Percentiles rank a stretch among this genome's conserved stretches.
Conservation (phyloP, 345 rosid species). For the Sapria himalayana region DNA sequence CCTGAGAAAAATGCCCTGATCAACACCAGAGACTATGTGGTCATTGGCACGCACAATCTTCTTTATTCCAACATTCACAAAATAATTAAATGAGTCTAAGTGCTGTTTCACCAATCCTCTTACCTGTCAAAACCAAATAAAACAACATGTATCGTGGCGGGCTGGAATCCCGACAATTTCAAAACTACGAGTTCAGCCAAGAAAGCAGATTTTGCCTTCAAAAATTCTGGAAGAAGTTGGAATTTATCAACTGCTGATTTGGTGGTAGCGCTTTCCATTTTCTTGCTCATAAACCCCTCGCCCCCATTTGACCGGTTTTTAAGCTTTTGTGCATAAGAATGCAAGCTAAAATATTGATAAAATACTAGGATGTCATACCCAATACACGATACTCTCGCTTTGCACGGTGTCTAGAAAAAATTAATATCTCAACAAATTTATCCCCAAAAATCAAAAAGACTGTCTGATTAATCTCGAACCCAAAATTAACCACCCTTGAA, state of each 20-base stretch:
- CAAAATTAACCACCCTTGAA: no score
- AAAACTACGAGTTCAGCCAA: no score
- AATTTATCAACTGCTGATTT: slow-evolving; percentile 38
- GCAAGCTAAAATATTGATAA: no score
- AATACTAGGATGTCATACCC: no score
- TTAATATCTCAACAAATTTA: no score
- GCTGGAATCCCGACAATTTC: no score
- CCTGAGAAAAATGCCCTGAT: slow-evolving; percentile 48
- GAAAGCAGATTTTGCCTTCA: slow-evolving; percentile 27
- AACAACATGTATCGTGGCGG: not conserved
- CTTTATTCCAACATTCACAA: slow-evolving; percentile 49
- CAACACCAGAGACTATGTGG: slow-evolving; percentile 22
- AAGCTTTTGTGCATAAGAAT: no score
- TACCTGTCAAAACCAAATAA: slow-evolving; percentile 20
- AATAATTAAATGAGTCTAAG: slow-evolving; percentile 73
- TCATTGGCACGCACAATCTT: slow-evolving; percentile 74
- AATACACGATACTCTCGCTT: no score
- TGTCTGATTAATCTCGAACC: no score
- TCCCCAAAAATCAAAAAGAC: no score
- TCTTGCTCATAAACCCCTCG: slow-evolving; percentile 16
- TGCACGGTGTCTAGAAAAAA: no score
- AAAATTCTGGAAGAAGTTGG: slow-evolving; percentile 46
- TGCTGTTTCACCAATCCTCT: slow-evolving; percentile 94
- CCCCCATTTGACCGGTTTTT: slow-evolving; percentile 1
- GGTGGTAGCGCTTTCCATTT: slow-evolving; percentile 23